A percentile compares a stretch with the other conserved stretches of the same genome.
Evolutionary conservation across 768 basidiomycete genomes (phyloP).

Genomic region (Antrodiella citrinella): DNA sequence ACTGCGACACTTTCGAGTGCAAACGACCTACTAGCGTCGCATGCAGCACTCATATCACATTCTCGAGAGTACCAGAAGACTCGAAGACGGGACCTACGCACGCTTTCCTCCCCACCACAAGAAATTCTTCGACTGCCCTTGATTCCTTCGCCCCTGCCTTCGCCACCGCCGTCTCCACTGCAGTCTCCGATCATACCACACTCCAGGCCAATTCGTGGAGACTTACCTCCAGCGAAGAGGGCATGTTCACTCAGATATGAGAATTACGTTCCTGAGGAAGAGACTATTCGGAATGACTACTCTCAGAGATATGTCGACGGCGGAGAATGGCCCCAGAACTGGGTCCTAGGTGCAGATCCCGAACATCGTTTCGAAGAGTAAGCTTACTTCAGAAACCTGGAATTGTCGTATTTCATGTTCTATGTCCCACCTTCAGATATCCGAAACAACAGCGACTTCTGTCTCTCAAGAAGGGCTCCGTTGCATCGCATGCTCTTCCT

Average conservation of each 20-base stretch:
- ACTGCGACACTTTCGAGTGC: constrained; percentile 46
- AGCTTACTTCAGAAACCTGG: constrained; percentile 26
- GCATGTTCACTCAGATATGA: constrained; percentile 60
- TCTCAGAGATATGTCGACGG: constrained; percentile 84
- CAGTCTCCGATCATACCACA: constrained; percentile 30
- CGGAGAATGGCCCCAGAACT: constrained; percentile 92
- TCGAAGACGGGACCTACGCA: constrained; percentile 48
- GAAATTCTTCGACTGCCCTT: constrained; percentile 50
- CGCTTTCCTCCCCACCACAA: constrained; percentile 45
- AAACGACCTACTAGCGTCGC: constrained; percentile 56
- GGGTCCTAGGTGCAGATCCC: constrained; percentile 83
- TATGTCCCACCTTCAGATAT: constrained; percentile 48
- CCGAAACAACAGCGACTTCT: constrained; percentile 88
- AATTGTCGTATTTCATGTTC: constrained; percentile 1
- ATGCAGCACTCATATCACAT: constrained; percentile 48
- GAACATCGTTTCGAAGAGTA: constrained; percentile 92
- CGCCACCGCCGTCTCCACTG: constrained; percentile 38
- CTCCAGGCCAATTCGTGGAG: constrained; percentile 35
- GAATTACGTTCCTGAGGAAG: constrained; percentile 90
- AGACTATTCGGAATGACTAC: constrained; percentile 95
- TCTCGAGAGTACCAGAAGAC: constrained; percentile 48
- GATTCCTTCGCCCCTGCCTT: constrained; percentile 48
- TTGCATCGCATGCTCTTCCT: constrained; percentile 59
- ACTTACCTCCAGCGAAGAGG: constrained; percentile 63
- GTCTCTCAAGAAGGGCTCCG: constrained; percentile 72